These are phyloP conservation scores for Geotrichum phurueaensis DNA, from an alignment of 1,139 yeast genomes.

Conservation along the genomic window DNA sequence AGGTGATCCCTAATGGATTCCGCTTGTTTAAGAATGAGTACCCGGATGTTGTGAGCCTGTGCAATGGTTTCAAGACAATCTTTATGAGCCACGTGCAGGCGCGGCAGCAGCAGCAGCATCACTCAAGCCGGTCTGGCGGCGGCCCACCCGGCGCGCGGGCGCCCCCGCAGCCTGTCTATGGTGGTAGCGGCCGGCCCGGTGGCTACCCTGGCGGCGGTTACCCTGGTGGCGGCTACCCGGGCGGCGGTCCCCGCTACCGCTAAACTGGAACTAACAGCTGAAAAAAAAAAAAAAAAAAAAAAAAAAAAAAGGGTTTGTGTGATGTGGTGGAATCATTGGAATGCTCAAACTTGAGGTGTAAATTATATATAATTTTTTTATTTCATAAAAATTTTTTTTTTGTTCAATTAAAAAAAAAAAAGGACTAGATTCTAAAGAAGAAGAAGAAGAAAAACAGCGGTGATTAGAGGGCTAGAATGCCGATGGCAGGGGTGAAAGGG, in stretches of 20 bases:
- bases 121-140: neutral
- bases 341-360: too few relatives aligned
- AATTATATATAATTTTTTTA: neutral
- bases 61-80: constrained; percentile 84
- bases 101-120: neutral
- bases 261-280: neutral
- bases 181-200: constrained; percentile 1
- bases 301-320: too few relatives aligned
- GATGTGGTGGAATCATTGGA: too few relatives aligned
- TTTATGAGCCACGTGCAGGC: constrained; percentile 22
- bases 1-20: constrained; percentile 81
- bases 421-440: too few relatives aligned
- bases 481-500: too few relatives aligned
- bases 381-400: neutral
- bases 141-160: neutral
- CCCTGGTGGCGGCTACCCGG: constrained; percentile 7
- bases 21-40: constrained; percentile 72
- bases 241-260: constrained; percentile 6
- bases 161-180: constrained; percentile 5
- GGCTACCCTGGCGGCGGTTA: constrained; percentile 8
- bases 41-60: constrained; percentile 78
- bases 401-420: neutral
- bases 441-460: too few relatives aligned
- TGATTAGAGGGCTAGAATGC: too few relatives aligned
- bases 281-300: neutral